Conservation (phyloP, 164 flowering plant genomes). For the Magnolia changhungtana region DNA sequence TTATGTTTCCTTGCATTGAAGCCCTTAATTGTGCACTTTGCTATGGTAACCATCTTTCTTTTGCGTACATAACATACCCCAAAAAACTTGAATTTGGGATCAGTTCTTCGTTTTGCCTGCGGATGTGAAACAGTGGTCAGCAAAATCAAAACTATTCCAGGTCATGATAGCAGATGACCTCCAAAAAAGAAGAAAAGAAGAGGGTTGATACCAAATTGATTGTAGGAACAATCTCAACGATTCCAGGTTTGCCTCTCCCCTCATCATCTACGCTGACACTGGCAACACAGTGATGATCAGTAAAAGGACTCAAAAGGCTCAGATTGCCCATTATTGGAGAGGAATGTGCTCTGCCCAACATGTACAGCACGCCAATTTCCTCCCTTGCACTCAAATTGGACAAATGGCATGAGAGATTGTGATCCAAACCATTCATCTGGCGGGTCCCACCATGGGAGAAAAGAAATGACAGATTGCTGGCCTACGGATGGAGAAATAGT, state of each 20-base stretch:
- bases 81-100: neutral
- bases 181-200: no score
- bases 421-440: neutral
- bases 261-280: neutral
- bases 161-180: neutral
- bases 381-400: neutral
- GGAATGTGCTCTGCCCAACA: neutral
- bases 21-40: neutral
- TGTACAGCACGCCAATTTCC: neutral
- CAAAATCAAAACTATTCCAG: neutral
- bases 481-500: no score
- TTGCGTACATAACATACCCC: conserved; percentile 3
- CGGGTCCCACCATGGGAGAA: neutral
- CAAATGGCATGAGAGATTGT: neutral
- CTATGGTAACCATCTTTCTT: neutral
- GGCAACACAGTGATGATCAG: neutral
- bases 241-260: neutral
- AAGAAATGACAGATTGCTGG: neutral
- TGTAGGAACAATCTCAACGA: neutral
- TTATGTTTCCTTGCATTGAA: neutral
- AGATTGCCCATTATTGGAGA: neutral
- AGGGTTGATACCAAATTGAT: neutral
- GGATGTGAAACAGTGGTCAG: neutral
- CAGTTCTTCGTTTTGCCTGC: neutral
- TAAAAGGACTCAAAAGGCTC: neutral